A percentile compares a stretch with the other conserved stretches of the same genome.
These are phyloP conservation scores for Crotalaria pallida DNA, from an alignment of 306 rosid genomes.

Conservation along the genomic window DNA sequence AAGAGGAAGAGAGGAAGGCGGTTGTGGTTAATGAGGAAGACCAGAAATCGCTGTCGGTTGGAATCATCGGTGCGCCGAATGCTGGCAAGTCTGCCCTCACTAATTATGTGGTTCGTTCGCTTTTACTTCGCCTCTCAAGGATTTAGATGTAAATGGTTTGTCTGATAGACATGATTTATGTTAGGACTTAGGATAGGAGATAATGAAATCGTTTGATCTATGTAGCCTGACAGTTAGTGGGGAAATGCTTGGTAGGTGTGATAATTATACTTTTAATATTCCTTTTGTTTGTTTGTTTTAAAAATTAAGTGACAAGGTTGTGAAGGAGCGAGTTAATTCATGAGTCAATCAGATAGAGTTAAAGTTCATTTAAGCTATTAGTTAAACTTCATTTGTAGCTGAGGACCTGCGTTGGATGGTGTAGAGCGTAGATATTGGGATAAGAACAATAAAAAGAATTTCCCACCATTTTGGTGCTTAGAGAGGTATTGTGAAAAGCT, in stretches of 20 bases:
- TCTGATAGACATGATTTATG: too few species aligned
- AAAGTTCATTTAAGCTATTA: not conserved
- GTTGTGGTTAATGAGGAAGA: conserved; percentile 66
- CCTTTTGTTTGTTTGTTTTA: not conserved
- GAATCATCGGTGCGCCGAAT: conserved; percentile 91
- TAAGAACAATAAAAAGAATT: not conserved
- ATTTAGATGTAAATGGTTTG: too few species aligned
- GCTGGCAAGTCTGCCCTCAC: conserved; percentile 96
- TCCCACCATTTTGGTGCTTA: not conserved
- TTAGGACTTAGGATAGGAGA: too few species aligned
- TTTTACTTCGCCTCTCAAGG: not conserved
- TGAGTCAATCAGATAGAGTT: too few species aligned
- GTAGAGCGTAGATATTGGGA: not conserved
- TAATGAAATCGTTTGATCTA: too few species aligned
- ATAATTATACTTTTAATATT: not conserved
- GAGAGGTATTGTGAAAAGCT: too few species aligned
- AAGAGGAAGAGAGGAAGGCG: conserved; percentile 21
- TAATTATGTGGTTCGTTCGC: conserved; percentile 66
- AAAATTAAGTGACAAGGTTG: not conserved
- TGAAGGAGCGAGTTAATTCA: not conserved
- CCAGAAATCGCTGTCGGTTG: conserved; percentile 78
- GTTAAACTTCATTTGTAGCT: not conserved
- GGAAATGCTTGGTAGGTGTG: not conserved
- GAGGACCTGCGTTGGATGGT: not conserved
- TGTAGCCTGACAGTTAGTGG: too few species aligned